Conservation (phyloP, 495 filamentous ascomycete species). For the Penicillium silybi region DNA sequence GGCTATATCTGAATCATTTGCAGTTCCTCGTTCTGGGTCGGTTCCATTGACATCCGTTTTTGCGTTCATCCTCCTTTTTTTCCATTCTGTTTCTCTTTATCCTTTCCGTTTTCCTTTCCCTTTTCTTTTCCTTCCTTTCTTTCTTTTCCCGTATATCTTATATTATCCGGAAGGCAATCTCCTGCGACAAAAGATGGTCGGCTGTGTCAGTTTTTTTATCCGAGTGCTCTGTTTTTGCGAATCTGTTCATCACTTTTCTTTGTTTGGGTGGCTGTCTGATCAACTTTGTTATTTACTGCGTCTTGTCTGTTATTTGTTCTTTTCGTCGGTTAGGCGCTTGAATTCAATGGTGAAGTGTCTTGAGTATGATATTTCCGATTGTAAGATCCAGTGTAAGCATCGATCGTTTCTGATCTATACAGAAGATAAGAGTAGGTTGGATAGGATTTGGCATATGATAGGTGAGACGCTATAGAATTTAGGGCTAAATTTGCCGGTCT, state of each 20-base stretch:
- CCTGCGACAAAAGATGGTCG: constrained; percentile 26
- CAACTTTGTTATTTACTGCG: constrained; percentile 8
- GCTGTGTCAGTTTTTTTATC: constrained; percentile 26
- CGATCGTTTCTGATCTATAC: not conserved
- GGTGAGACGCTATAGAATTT: not conserved
- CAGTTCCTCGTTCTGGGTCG: constrained; percentile 9
- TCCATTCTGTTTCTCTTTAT: constrained; percentile 23
- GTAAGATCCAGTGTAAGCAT: not conserved
- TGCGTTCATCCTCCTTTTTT: constrained; percentile 17
- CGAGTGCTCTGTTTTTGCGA: constrained; percentile 18
- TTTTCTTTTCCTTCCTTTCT: constrained; percentile 24
- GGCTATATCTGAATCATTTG: constrained; percentile 23
- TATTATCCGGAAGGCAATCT: constrained; percentile 26
- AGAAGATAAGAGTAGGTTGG: not conserved
- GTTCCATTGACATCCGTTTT: constrained; percentile 16
- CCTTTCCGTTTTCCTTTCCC: constrained; percentile 17
- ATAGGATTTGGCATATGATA: not conserved
- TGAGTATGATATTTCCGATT: not conserved
- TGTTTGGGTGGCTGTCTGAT: constrained; percentile 14
- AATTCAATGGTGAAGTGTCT: constrained; percentile 1
- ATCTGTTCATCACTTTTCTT: constrained; percentile 18
- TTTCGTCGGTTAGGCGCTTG: constrained; percentile 12
- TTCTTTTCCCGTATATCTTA: constrained; percentile 15
- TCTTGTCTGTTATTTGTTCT: not conserved
- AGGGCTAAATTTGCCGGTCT: not conserved